A percentile compares a stretch with the other conserved stretches of the same genome.
These are phyloP conservation scores for Cystobasidium onofrii DNA, from an alignment of 768 basidiomycete species.

Conservation along the genomic window DNA sequence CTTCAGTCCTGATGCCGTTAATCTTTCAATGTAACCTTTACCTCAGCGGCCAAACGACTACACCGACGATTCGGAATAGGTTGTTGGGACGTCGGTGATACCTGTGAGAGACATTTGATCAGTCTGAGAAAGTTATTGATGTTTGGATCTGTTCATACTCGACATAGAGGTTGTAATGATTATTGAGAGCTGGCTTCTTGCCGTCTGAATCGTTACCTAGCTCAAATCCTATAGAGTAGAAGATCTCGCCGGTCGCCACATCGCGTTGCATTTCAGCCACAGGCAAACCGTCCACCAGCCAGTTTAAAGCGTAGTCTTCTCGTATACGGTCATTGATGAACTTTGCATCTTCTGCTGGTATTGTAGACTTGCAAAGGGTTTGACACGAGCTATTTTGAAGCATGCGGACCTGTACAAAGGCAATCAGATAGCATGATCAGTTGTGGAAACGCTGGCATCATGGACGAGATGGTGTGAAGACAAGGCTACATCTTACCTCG, in stretches of 20 bases:
- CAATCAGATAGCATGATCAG: slow-evolving; percentile 1
- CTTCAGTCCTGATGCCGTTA: background rate
- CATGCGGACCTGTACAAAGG: slow-evolving; percentile 63
- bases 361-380: slow-evolving; percentile 58
- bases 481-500: slow-evolving; percentile 52
- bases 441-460: background rate
- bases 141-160: too few species aligned
- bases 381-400: slow-evolving; percentile 66
- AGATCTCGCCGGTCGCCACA: slow-evolving; percentile 65
- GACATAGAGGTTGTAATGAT: slow-evolving; percentile 60
- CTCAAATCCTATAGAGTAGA: slow-evolving; percentile 74
- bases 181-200: slow-evolving; percentile 62
- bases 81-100: slow-evolving; percentile 67
- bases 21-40: background rate
- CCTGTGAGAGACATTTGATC: slow-evolving; percentile 48
- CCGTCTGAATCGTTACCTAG: slow-evolving; percentile 51
- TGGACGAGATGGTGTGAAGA: background rate
- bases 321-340: slow-evolving; percentile 86
- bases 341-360: slow-evolving; percentile 65
- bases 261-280: slow-evolving; percentile 88
- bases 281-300: slow-evolving; percentile 88
- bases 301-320: slow-evolving; percentile 88
- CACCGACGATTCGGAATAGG: slow-evolving; percentile 80
- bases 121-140: too few species aligned
- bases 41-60: slow-evolving; percentile 66